Evolutionary conservation across 306 rosid species (phyloP), one percentile per base, ranked within the genome.

Genomic region (Dalbergia cultrata): DNA sequence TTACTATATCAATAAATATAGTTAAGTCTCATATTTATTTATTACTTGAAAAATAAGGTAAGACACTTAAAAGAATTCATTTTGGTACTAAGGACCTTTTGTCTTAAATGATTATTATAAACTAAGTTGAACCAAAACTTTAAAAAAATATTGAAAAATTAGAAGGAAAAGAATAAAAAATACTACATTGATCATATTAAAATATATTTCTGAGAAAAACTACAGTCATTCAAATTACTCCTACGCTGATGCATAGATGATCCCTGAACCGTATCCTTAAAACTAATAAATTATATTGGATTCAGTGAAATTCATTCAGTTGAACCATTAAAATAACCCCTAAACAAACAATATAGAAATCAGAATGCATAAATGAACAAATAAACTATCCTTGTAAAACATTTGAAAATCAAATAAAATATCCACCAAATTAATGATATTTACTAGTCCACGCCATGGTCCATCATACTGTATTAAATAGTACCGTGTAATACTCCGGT

Each of bases 401-500:
- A 8, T 50, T 16, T 8, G 4, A 33, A 52, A 70, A 47, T 10
- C 11, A 21, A 63, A 63, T 0, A 65, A 70, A 43, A 64, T 37
- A 45, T 22, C 53, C 50, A 19, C 31, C 35, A 41, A 41, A 43
- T 13, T 12, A 17, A 68, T 45, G 52, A 13, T 68, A 45, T 45
- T 68, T 45, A 72, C 37, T 7, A 1, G 45, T 22, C 22, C 70
- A 75, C 9, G 0, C 6, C 33, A 11, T 21, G 78, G 10, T 62
- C 35, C 72, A 35, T 13, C 50, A 12, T 13, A 75, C 31, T 10
- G 50, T 6, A 58, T 78, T 22, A 50, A 62, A 63, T 76, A 66
- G 70, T 31, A 54, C 9, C 19, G 14, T 4, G 1, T 8, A 43
- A 14, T 10, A 82, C 9, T 6, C 18, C 6, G 3, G 0, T 11